Base-by-base conservation (phyloP, 2,329 filamentous ascomycete genomes). In the Apiospora rasikravindrae region DNA sequence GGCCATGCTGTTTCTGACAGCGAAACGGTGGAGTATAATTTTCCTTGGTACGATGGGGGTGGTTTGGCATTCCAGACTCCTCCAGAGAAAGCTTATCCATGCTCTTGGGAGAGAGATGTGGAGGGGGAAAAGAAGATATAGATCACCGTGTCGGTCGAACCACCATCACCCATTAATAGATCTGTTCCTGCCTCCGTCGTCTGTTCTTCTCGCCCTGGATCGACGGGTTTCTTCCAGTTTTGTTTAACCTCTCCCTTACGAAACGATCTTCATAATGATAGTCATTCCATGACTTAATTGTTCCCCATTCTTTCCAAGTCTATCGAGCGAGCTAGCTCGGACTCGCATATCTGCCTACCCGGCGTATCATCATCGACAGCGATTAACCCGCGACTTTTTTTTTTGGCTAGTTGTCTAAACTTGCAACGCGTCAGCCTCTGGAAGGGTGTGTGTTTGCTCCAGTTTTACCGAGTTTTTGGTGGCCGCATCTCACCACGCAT, bases 261-360 rank as follows among this genome's bases (percentile, higher is more conserved):
- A 64, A 64, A 64, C 57, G 57, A 64, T 40, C 57, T 64, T 40
- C 57, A n/a, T 64, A 64, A 64, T 64, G 57, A 64, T 64, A 64
- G 40, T 64, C 57, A 64, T 64, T 40, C 57, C 57, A 64, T 64
- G 57, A 64, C 57, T 40, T 64, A 40, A 64, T 40, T 64, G 57
- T 64, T 64, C 57, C 22, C 57, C 57, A 40, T 40, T 64, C 57
- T 64, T 64, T 64, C 57, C 57, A 40, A 22, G 33, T 37, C 22
- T n/a, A 40, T n/a, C 57, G 19, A 40, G 22, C 45, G 33, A 33
- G 33, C 19, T 24, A 64, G 45, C 45, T 49, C 45, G 45, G 22
- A 40, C 57, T 61, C 53, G 53, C 53, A 61, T 61, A 37, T n/a
- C 53, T 37, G 19, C 22, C 53, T n/a, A 61, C 29, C 53, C 53